Evolutionary conservation across 2,329 filamentous ascomycete genomes (phyloP).

Genomic region (Dryadomyces quercus-mongolicae): DNA sequence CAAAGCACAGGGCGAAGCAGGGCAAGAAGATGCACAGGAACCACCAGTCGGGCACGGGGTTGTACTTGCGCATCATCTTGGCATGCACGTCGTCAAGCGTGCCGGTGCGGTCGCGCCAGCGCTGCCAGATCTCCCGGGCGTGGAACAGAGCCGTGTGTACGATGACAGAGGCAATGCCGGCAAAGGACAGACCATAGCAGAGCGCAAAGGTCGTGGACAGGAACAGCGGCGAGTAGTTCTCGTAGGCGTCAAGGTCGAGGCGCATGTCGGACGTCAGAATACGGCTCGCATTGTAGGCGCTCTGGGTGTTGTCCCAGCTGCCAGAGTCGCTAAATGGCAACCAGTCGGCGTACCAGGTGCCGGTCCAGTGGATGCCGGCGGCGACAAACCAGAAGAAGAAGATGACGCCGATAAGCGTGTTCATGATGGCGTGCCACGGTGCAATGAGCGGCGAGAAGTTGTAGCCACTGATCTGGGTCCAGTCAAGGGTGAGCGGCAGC

Average conservation of each 20-base stretch:
- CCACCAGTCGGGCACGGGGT: slow-evolving; percentile 43
- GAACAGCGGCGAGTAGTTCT: slow-evolving; percentile 38
- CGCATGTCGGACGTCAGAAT: slow-evolving; percentile 29
- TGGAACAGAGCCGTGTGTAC: slow-evolving; percentile 36
- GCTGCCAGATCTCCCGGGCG: slow-evolving; percentile 6
- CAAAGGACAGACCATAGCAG: slow-evolving; percentile 44
- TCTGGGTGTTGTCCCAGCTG: slow-evolving; percentile 36
- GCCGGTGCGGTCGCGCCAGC: background rate
- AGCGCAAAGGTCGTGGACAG: slow-evolving; percentile 35
- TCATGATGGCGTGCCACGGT: slow-evolving; percentile 47
- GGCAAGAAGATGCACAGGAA: slow-evolving; percentile 35
- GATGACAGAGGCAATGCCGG: slow-evolving; percentile 38
- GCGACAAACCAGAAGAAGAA: slow-evolving; percentile 42
- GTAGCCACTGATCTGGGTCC: slow-evolving; percentile 15
- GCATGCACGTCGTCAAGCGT: slow-evolving; percentile 27
- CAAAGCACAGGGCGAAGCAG: slow-evolving; percentile 31
- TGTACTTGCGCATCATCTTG: slow-evolving; percentile 33
- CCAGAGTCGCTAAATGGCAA: slow-evolving; percentile 39
- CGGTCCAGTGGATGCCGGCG: slow-evolving; percentile 44
- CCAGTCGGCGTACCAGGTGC: slow-evolving; percentile 41
- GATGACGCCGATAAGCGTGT: slow-evolving; percentile 46
- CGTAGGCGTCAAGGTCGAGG: slow-evolving; percentile 34
- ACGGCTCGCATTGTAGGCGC: slow-evolving; percentile 32
- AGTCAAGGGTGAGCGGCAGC: slow-evolving; percentile 26
- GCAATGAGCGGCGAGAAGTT: slow-evolving; percentile 5